Base-by-base conservation (phyloP, 2,329 filamentous ascomycete genomes). In the Rhynchosporium graminicola region DNA sequence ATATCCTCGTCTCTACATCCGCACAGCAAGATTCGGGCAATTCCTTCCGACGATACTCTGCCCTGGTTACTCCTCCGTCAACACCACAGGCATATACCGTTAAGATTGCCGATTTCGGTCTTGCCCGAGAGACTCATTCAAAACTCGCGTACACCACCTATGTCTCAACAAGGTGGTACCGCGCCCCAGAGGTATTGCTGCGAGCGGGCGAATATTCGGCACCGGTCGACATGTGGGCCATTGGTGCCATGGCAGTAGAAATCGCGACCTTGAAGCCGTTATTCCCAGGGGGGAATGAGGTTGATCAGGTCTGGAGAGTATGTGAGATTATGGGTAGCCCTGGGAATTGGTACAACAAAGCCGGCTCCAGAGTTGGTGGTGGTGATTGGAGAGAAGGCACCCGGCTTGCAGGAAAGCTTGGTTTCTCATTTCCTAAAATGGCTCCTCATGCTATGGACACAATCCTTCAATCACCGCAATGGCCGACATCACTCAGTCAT, bases 291-390 rank as follows among this genome's bases (percentile, higher is more conserved):
- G 92, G 92, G 73, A 99, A 99, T 74, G 95, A 99, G 79, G 95
- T 99, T 1, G 95, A 99, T 71, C 95, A 99, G 76, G 95, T 99
- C 1, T 99, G 95, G 95, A 88, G 95, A 69, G 91, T 99, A 0
- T 99, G 95, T 74, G 95, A 99, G 76, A 97, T 99, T 63, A 99
- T 99, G 95, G 95, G 95, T 56, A 98, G 94, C 78, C 95, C 95
- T 2, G 95, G 95, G 50, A 94, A 94, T 78, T 99, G 95, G 95
- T 95, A 96, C 75, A 97, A 91, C 81, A 97, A 97, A 77, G 82
- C 90, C 4, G 93, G 93, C 29, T 82, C 83, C 31, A 90, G 88
- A 68, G 91, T 99, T 33, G 95, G 95, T 60, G 95, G 95, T 73
- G 95, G 95, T 72, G 95, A 99, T 70, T 99, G 95, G 95, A 92